Base-by-base conservation (phyloP, 2,329 filamentous ascomycete species). In the Pseudogymnoascus sp. region DNA sequence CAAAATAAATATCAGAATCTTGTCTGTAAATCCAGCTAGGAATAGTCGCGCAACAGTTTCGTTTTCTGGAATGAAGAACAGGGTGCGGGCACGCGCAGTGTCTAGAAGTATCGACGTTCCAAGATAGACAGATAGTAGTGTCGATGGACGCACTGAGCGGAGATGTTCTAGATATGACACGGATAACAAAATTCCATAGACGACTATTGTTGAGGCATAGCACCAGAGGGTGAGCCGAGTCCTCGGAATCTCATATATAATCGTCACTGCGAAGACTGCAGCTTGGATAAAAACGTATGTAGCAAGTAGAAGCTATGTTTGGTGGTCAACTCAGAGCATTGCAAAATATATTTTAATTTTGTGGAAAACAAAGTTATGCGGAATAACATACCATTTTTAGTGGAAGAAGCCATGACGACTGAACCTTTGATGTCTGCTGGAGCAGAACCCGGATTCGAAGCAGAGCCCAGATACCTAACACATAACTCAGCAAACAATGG, bases 81-180 rank as follows among this genome's bases (percentile, higher is more conserved):
- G 65, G 0, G 79, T 81, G 8, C 81, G 73, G 0, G 72, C 70
- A 64, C 78, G 77, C 0, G 74, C 74, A 2, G 75, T 68, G 38
- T 83, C 81, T 23, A 82, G 73, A 1, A 82, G 67, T 0, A 79
- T 66, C 1, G 77, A 78, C 2, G 80, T 38, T 9, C 77, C 66
- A 3, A 82, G 65, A 60, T 78, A 82, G 10, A 69, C 65, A 15
- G 69, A 75, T 11, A 83, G 68, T 2, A 82, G 62, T 0, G 77
- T 69, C 0, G 80, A 82, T 0, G 80, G 79, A 1, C 77, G 71
- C 0, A 71, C 71, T 1, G 76, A 71, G 13, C 70, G 71, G 11
- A 67, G 66, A 65, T 79, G 77, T 67, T 76, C 60, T 2, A 72
- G 50, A 7, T 75, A 76, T 0, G 76, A 77, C 2, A 78, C 62